Evolutionary conservation across 140 eudicot species (phyloP).

Genomic region (Cichorium intybus): DNA sequence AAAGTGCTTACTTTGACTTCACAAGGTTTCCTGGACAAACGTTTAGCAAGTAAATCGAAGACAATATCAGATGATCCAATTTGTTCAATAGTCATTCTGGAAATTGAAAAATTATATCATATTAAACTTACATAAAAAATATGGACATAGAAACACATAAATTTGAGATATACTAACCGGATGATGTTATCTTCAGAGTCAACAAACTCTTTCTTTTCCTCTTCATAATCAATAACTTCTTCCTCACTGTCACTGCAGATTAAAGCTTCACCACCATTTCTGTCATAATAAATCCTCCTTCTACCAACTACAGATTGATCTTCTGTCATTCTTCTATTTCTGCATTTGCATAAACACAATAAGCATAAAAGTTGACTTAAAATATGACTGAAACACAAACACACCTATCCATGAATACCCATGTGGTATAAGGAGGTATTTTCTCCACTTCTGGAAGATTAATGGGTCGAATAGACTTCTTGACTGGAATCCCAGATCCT

Average conservation of each 20-base stretch:
- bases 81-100: slow-evolving; percentile 59
- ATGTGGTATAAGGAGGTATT: slow-evolving; percentile 77
- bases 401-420: slow-evolving; percentile 86
- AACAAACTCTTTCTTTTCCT: slow-evolving; percentile 64
- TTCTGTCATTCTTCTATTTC: slow-evolving; percentile 91
- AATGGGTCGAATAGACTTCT: slow-evolving; percentile 61
- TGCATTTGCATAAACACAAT: slow-evolving; percentile 30
- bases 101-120: background rate
- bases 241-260: slow-evolving; percentile 96
- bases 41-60: slow-evolving; percentile 59
- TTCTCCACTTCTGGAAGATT: slow-evolving; percentile 57
- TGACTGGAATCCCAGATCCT: slow-evolving; percentile 64
- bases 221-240: slow-evolving; percentile 66
- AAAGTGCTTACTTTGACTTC: slow-evolving; percentile 70
- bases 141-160: slow-evolving; percentile 10
- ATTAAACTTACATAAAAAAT: too few species aligned
- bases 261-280: slow-evolving; percentile 79
- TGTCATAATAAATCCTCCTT: slow-evolving; percentile 92
- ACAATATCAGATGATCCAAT: slow-evolving; percentile 57
- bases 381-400: slow-evolving; percentile 8
- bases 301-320: slow-evolving; percentile 92
- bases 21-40: slow-evolving; percentile 57
- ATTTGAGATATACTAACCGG: slow-evolving; percentile 51
- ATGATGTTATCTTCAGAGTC: slow-evolving; percentile 81
- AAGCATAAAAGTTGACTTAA: background rate